These are phyloP conservation scores for Populus trichocarpa DNA, from an alignment of 441 rosid genomes.

Conservation along the genomic window DNA sequence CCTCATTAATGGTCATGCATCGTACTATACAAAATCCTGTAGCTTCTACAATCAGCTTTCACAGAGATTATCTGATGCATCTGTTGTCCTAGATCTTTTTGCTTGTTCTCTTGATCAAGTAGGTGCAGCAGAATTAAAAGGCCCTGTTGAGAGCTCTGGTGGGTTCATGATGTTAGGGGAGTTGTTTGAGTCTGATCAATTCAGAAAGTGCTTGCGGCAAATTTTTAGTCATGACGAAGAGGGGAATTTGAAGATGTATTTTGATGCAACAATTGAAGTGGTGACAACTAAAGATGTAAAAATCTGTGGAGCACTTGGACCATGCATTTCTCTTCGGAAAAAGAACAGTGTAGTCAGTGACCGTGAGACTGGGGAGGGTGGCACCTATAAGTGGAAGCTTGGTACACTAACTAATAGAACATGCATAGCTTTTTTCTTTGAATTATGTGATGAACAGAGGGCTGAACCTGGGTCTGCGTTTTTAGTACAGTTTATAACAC, in stretches of 20 bases:
- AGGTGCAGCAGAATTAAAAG: conserved; percentile 75
- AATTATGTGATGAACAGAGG: conserved; percentile 54
- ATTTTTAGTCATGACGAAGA: conserved; percentile 62
- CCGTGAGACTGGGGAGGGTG: conserved; percentile 68
- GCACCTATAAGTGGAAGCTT: conserved; percentile 79
- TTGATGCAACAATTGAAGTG: conserved; percentile 80
- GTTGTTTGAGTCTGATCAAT: conserved; percentile 69
- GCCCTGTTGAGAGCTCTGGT: conserved; percentile 73
- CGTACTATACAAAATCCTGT: conserved; percentile 48
- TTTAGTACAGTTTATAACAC: conserved; percentile 77
- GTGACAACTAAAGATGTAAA: conserved; percentile 75
- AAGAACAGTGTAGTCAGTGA: conserved; percentile 69
- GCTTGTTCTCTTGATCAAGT: conserved; percentile 96
- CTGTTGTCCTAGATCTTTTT: conserved; percentile 73
- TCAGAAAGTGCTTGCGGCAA: conserved; percentile 70
- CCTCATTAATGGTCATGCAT: conserved; percentile 56
- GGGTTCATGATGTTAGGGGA: conserved; percentile 90
- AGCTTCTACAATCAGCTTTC: conserved; percentile 59
- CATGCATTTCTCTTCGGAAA: conserved; percentile 64
- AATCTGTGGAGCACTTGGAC: conserved; percentile 88
- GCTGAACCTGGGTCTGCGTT: conserved; percentile 83
- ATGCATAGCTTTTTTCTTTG: conserved; percentile 83
- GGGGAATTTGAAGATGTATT: conserved; percentile 71
- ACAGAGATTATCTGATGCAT: conserved; percentile 56
- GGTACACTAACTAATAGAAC: conserved; percentile 68